Evolutionary conservation across 768 basidiomycete species (phyloP).

Genomic region (Russula ochroleuca): DNA sequence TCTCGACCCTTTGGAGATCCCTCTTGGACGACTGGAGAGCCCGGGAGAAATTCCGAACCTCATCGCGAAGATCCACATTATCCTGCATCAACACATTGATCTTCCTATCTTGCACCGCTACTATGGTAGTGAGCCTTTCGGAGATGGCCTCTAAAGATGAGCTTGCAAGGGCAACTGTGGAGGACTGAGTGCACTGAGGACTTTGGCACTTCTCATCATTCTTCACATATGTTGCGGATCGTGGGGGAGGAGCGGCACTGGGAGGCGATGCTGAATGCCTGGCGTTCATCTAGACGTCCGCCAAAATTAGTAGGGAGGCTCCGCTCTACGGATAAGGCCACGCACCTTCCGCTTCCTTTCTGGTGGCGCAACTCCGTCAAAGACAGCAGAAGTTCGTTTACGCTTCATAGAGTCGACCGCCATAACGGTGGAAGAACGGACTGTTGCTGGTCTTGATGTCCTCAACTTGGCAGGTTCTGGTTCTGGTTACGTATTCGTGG

Average conservation of each 20-base stretch:
- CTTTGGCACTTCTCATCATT: background rate
- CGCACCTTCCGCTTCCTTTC: conserved; percentile 22
- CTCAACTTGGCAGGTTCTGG: background rate
- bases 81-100: background rate
- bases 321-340: background rate
- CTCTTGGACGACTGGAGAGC: conserved; percentile 12
- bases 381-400: conserved; percentile 5
- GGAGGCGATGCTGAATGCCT: background rate
- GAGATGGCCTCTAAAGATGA: background rate
- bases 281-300: background rate
- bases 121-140: background rate
- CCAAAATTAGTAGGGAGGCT: background rate
- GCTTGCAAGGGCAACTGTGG: background rate
- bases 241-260: background rate
- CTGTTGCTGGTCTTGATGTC: background rate
- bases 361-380: conserved; percentile 15
- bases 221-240: background rate
- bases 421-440: background rate
- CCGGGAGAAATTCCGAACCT: background rate
- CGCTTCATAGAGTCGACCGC: conserved; percentile 4
- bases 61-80: conserved; percentile 6
- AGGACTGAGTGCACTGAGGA: background rate
- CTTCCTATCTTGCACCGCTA: conserved; percentile 12
- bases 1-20: conserved; percentile 20
- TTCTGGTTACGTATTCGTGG: conserved; percentile 10